phyloP scores from a whole-genome alignment of 495 filamentous ascomycete genomes.

The Cercophora samala region DNA sequence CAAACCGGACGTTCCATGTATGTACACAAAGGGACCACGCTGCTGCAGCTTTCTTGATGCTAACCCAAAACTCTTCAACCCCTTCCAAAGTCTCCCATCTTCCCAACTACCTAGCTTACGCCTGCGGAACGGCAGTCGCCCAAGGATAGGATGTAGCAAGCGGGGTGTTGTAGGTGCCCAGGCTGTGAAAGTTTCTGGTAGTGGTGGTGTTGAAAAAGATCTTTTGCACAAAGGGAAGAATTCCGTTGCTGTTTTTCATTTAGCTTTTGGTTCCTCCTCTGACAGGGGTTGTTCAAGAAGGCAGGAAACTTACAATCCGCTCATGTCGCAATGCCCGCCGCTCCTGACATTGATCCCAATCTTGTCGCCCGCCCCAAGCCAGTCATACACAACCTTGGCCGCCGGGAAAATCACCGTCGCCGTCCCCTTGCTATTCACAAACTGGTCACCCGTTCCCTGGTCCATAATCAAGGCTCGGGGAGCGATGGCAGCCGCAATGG shows the following conservation, averaged over 20 bases:
- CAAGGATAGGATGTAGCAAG: conserved; percentile 50
- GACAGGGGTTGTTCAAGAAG: neutral
- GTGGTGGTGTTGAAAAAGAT: conserved; percentile 47
- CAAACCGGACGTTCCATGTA: too few relatives aligned
- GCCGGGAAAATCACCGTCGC: conserved; percentile 49
- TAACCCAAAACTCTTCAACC: too few relatives aligned
- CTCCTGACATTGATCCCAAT: conserved; percentile 49
- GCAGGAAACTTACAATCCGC: conserved; percentile 43
- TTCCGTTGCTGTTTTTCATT: conserved; percentile 37
- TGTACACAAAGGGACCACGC: too few relatives aligned
- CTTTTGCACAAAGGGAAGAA: conserved; percentile 51
- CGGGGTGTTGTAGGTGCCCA: conserved; percentile 45
- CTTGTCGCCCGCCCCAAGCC: conserved; percentile 47
- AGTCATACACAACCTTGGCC: conserved; percentile 51
- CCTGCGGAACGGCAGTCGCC: conserved; percentile 40
- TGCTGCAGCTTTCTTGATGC: too few relatives aligned
- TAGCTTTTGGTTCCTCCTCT: neutral
- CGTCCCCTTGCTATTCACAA: conserved; percentile 51
- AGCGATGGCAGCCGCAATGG: conserved; percentile 52
- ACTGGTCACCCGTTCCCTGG: conserved; percentile 48
- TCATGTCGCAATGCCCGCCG: conserved; percentile 51
- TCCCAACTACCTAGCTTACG: conserved; percentile 5
- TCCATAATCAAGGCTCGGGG: conserved; percentile 52
- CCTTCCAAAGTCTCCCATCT: too few relatives aligned
- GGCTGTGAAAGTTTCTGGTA: conserved; percentile 45